Evolutionary conservation across 202 grass and related monocot species (phyloP), one percentile per base, ranked within the genome.

Genomic region (Sporobolus alterniflorus): DNA sequence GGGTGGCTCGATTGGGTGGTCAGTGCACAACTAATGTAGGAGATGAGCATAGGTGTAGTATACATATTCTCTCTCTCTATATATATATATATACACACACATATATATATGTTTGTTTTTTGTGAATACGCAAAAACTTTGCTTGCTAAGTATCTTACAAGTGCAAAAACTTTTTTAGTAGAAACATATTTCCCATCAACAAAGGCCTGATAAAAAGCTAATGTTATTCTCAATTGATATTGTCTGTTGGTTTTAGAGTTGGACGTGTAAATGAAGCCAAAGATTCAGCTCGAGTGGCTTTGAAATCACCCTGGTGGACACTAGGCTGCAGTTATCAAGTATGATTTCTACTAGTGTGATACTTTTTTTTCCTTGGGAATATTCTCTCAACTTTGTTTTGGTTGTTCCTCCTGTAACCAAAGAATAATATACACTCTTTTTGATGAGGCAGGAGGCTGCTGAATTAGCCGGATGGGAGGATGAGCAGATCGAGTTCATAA

Each of bases 251-350:
- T 56, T 50, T 48, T 69, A 94, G 96, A 86, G 84, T 95, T 62
- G 96, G 96, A 32, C 96, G 92, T 25, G 80, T 80, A 78, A 86
- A 87, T 73, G 93, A 98, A 87, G 87, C 89, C 64, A 98, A 92
- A 91, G 93, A 98, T 84, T 84, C 96, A 73, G 96, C 96, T 71
- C 79, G 93, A 52, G 91, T 92, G 59, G 91, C 96, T 30, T 74
- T 98, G 81, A 98, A 96, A 74, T 96, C 93, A 63, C 93, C 96
- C 64, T 98, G 96, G 96, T 98, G 96, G 93, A 96, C 96, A 36
- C 89, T 98, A 16, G 93, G 93, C 49, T 94, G 88, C 78, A 90
- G 47, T 87, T 98, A 98, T 8, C 82, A 90, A 87, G 96, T 98
- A 95, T 78, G 86, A 59, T 80, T 73, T 70, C n/a, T 60, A 7